phyloP scores from a whole-genome alignment of 2,329 filamentous ascomycete genomes.

The Penicillium freii region DNA sequence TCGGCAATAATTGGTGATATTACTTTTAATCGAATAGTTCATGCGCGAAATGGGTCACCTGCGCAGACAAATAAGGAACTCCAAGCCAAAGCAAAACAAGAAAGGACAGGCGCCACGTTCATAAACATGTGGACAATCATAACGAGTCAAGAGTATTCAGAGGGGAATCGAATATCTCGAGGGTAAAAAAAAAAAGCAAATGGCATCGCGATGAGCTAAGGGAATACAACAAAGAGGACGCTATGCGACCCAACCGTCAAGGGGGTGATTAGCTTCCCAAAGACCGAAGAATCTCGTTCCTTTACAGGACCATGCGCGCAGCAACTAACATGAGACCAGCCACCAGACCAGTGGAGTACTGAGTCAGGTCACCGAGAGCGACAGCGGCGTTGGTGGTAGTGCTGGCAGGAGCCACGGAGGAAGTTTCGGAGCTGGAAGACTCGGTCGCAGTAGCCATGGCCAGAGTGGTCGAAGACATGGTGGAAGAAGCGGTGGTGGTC shows the following conservation, averaged over 20 bases:
- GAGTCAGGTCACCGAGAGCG: constrained; percentile 45
- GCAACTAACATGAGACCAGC: constrained; percentile 55
- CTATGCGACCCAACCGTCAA: constrained; percentile 6
- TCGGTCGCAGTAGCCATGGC: constrained; percentile 34
- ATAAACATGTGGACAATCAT: constrained; percentile 20
- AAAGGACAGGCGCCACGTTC: constrained; percentile 21
- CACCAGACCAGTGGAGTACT: constrained; percentile 54
- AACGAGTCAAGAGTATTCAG: constrained; percentile 9
- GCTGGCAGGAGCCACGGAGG: constrained; percentile 28
- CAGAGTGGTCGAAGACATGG: constrained; percentile 29
- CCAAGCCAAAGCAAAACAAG: constrained; percentile 9
- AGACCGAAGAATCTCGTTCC: constrained; percentile 6
- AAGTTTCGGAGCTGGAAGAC: constrained; percentile 21
- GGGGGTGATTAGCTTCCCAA: neutral
- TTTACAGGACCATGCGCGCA: constrained; percentile 59
- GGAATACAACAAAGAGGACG: constrained; percentile 14
- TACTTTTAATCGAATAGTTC: constrained; percentile 9
- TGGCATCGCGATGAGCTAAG: constrained; percentile 21
- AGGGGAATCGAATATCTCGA: constrained; percentile 16
- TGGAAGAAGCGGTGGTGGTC: constrained; percentile 24
- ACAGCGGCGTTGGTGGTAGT: constrained; percentile 45
- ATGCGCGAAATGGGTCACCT: neutral
- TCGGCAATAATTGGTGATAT: constrained; percentile 4
- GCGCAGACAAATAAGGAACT: constrained; percentile 8
- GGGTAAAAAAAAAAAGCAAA: constrained; percentile 1